phyloP scores from a whole-genome alignment of 2,329 filamentous ascomycete species.

The Colletotrichum salicis region DNA sequence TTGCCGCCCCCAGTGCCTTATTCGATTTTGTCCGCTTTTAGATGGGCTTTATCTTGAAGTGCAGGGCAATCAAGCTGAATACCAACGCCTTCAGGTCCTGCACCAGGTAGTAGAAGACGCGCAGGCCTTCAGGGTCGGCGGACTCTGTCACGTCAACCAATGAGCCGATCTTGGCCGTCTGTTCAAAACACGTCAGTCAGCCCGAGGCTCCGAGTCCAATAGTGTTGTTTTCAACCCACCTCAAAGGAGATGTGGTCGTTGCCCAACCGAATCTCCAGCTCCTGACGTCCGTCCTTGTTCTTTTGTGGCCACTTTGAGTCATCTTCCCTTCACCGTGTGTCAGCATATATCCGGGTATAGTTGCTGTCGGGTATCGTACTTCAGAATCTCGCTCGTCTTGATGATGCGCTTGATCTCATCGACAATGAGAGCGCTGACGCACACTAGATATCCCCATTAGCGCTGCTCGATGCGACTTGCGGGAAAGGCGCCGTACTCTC shows the following conservation, averaged over 20 bases:
- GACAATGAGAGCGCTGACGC: slow-evolving; percentile 89
- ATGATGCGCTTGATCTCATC: slow-evolving; percentile 97
- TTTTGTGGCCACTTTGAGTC: slow-evolving; percentile 99
- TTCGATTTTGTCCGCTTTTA: slow-evolving; percentile 46
- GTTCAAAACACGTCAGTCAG: slow-evolving; percentile 39
- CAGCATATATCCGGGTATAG: slow-evolving; percentile 34
- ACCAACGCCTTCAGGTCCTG: slow-evolving; percentile 97
- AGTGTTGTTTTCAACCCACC: slow-evolving; percentile 61
- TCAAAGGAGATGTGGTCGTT: slow-evolving; percentile 98
- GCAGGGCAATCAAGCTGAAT: slow-evolving; percentile 93
- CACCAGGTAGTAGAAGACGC: slow-evolving; percentile 98
- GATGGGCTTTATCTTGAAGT: slow-evolving; percentile 95
- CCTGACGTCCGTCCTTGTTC: slow-evolving; percentile 98
- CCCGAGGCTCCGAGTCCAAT: background rate
- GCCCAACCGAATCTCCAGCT: slow-evolving; percentile 92
- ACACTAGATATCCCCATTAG: slow-evolving; percentile 71
- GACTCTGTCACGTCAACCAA: slow-evolving; percentile 97
- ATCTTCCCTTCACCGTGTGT: slow-evolving; percentile 76
- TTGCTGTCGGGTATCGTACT: slow-evolving; percentile 66
- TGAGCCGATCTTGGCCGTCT: slow-evolving; percentile 99
- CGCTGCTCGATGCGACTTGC: background rate
- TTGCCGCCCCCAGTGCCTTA: slow-evolving; percentile 1
- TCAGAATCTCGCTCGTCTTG: slow-evolving; percentile 96
- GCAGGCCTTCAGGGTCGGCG: slow-evolving; percentile 91
- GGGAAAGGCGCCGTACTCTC: slow-evolving; percentile 76